Evolutionary conservation across 140 eudicot genomes (phyloP).

Genomic region (Oenanthe javanica): DNA sequence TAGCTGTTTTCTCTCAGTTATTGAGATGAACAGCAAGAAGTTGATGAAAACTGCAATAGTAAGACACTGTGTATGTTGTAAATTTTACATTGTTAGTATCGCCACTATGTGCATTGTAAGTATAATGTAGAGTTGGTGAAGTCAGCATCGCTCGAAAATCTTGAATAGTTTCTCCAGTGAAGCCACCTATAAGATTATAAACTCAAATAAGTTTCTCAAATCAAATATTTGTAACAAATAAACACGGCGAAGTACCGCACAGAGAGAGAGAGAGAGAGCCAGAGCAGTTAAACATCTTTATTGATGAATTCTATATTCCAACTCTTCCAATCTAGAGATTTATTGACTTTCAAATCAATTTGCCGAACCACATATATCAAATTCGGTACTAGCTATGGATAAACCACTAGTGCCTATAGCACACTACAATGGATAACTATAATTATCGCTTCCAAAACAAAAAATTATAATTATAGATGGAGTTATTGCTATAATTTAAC

Average conservation of each 20-base stretch:
- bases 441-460: not conserved
- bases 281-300: not conserved
- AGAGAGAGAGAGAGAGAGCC: not conserved
- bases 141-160: constrained; percentile 86
- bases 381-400: not conserved
- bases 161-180: constrained; percentile 93
- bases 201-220: not conserved
- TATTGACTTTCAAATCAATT: not conserved
- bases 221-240: not conserved
- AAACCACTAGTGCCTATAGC: not conserved
- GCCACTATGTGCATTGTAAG: not conserved
- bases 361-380: not conserved
- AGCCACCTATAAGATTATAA: constrained; percentile 57
- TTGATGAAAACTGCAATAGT: not conserved
- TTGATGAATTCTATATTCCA: not conserved
- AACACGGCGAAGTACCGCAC: not conserved
- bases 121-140: not conserved
- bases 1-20: not conserved
- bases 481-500: no score
- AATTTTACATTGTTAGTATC: not conserved
- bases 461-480: not conserved
- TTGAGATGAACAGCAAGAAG: not conserved
- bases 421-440: not conserved
- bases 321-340: not conserved
- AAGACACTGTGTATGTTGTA: not conserved